These are phyloP conservation scores for Leccinum huronense DNA, from an alignment of 1,284 basidiomycete genomes.

Conservation along the genomic window DNA sequence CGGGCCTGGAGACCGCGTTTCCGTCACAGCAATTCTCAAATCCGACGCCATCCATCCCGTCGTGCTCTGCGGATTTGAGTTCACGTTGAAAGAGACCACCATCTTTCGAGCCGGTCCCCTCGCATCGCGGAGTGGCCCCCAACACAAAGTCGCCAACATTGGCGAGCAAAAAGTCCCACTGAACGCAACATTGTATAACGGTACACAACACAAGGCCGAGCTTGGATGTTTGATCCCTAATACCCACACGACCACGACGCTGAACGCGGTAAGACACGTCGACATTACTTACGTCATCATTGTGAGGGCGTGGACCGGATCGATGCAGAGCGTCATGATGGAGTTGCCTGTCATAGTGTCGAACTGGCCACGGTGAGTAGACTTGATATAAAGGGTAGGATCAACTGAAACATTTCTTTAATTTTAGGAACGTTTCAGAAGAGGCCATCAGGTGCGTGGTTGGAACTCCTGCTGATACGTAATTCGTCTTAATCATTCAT, in stretches of 20 bases:
- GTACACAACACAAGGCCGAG: slow-evolving; percentile 67
- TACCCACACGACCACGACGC: slow-evolving; percentile 71
- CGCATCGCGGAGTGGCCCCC: slow-evolving; percentile 51
- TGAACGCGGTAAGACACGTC: slow-evolving; percentile 75
- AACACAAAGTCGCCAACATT: slow-evolving; percentile 51
- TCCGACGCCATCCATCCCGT: slow-evolving; percentile 64
- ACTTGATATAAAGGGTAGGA: neutral
- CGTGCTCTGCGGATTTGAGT: slow-evolving; percentile 76
- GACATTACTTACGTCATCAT: slow-evolving; percentile 77
- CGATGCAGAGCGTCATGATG: slow-evolving; percentile 62
- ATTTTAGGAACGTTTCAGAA: slow-evolving; percentile 54
- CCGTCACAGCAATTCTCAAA: slow-evolving; percentile 66
- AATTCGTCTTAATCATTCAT: neutral
- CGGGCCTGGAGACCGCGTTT: slow-evolving; percentile 79
- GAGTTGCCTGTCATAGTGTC: slow-evolving; percentile 76
- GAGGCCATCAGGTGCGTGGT: slow-evolving; percentile 59
- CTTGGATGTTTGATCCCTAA: slow-evolving; percentile 65
- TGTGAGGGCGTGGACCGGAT: slow-evolving; percentile 74
- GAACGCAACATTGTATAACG: slow-evolving; percentile 68
- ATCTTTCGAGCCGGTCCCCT: slow-evolving; percentile 61
- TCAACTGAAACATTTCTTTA: slow-evolving; percentile 7
- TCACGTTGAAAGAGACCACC: slow-evolving; percentile 72
- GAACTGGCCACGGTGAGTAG: slow-evolving; percentile 73
- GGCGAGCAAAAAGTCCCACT: slow-evolving; percentile 68
- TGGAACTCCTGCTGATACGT: neutral